Percentiles rank a stretch among this genome's conserved stretches.
phyloP scores from a whole-genome alignment of 2,329 filamentous ascomycete genomes.

The Canariomyces notabilis region DNA sequence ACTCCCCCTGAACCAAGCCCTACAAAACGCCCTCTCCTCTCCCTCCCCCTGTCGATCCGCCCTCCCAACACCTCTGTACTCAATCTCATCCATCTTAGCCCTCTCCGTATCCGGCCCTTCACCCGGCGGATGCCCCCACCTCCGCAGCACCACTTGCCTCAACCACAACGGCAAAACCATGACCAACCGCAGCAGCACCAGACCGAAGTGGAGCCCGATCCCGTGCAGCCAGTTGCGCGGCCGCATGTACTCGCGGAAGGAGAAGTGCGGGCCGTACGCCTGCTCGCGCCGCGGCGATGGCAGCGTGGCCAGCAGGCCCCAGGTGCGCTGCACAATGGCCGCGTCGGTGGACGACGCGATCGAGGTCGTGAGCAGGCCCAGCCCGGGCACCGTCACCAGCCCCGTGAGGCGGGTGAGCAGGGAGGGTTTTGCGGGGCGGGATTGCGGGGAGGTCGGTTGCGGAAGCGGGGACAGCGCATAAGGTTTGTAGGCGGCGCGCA shows the following conservation, averaged over 20 bases:
- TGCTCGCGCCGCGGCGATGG: constrained; percentile 36
- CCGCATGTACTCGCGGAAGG: constrained; percentile 50
- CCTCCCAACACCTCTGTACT: constrained; percentile 60
- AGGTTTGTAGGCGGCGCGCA: constrained; percentile 43
- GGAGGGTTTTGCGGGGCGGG: constrained; percentile 24
- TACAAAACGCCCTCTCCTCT: constrained; percentile 48
- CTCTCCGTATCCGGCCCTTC: constrained; percentile 49
- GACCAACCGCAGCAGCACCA: constrained; percentile 41
- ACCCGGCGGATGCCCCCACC: constrained; percentile 48
- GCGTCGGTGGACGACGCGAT: constrained; percentile 46
- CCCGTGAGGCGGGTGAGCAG: constrained; percentile 46
- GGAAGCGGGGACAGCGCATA: constrained; percentile 55
- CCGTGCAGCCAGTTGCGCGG: constrained; percentile 39
- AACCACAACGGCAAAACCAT: constrained; percentile 45
- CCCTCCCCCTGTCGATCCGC: constrained; percentile 42
- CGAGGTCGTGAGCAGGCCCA: constrained; percentile 54
- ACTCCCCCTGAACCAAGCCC: constrained; percentile 53
- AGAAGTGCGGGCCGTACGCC: constrained; percentile 58
- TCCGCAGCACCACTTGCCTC: constrained; percentile 33
- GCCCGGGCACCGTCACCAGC: constrained; percentile 41
- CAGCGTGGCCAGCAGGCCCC: constrained; percentile 52
- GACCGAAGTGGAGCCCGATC: constrained; percentile 41
- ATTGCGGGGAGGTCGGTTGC: constrained; percentile 32
- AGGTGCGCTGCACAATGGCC: constrained; percentile 55
- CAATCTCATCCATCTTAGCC: constrained; percentile 53